Evolutionary conservation across 345 rosid genomes (phyloP), one percentile per base, ranked within the genome.

Genomic region (Conringia planisiliqua): DNA sequence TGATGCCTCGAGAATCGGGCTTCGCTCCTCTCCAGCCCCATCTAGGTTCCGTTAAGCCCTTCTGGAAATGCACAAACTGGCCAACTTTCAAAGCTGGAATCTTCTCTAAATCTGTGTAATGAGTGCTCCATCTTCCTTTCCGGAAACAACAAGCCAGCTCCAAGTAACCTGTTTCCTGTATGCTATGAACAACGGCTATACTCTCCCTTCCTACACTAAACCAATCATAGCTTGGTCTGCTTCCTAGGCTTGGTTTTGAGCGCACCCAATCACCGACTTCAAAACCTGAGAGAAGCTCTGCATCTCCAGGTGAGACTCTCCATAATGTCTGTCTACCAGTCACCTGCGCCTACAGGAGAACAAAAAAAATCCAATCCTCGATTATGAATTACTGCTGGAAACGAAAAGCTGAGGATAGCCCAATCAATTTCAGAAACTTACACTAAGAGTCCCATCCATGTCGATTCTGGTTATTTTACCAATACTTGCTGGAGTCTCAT

Each of bases 231-330:
- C 97, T 92, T 54, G 96, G 98, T 81, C 99, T 89, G 60, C 70
- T 82, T 68, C 99, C 99, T 57, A 95, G 81, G 74, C 93, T 85
- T 17, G 97, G 97, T 74, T 88, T 95, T 62, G 96, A 92, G 62
- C 88, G 96, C 46, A 95, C 98, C 99, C 98, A 95, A 62, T 95
- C 98, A 83, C 99, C 96, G 56, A 90, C 98, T 82, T 92, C 96
- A 77, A 90, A 92, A 76, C 99, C 99, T 32, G 98, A 84, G 80
- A 95, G 98, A 43, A 86, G 86, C 82, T 95, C 98, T 30, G 92
- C 96, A 89, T 90, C 99, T 71, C 99, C 98, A 22, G 99, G 96
- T 66, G 99, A 92, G 79, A 92, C 87, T 71, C 81, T 92, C 99
- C 99, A 92, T 76, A 87, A 81, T 66, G 86, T 82, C 67, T 71